phyloP scores from a whole-genome alignment of 805 yeast species.

The Candida railenensis region DNA sequence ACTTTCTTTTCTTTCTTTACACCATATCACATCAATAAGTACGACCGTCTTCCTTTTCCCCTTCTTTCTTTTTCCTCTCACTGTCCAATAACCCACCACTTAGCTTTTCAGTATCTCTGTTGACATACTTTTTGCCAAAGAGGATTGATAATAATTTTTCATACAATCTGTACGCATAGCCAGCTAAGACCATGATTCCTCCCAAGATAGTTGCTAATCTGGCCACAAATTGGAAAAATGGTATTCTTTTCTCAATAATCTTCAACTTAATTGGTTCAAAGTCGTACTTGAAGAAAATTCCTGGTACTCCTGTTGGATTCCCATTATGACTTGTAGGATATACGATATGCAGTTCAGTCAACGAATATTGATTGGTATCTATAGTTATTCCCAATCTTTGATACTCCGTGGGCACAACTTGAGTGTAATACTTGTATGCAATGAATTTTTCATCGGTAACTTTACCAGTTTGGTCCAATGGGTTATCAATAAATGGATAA shows the following conservation, averaged over 20 bases:
- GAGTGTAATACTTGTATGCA: constrained; percentile 62
- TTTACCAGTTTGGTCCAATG: constrained; percentile 77
- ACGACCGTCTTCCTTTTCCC: constrained; percentile 10
- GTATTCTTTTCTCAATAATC: constrained; percentile 67
- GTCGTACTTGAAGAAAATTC: constrained; percentile 79
- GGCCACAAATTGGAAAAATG: constrained; percentile 75
- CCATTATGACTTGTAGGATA: constrained; percentile 12
- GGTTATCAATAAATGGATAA: constrained; percentile 82
- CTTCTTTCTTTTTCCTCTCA: constrained; percentile 1
- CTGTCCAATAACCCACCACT: constrained; percentile 31
- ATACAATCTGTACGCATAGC: constrained; percentile 58
- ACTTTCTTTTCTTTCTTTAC: too few relatives aligned
- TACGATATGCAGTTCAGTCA: constrained; percentile 49
- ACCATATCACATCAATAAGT: constrained; percentile 16
- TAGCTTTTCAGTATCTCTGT: constrained; percentile 47
- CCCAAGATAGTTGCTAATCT: constrained; percentile 80
- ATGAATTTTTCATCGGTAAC: constrained; percentile 48
- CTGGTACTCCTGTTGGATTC: constrained; percentile 52
- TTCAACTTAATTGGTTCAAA: constrained; percentile 82
- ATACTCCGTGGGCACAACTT: constrained; percentile 82
- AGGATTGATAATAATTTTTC: constrained; percentile 53
- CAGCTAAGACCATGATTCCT: constrained; percentile 69
- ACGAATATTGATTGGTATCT: constrained; percentile 84
- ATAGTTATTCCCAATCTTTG: constrained; percentile 67
- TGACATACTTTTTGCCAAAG: constrained; percentile 58